Base-by-base conservation (phyloP, 192 early-diverging fungal species). In the Coemansia pectinata region DNA sequence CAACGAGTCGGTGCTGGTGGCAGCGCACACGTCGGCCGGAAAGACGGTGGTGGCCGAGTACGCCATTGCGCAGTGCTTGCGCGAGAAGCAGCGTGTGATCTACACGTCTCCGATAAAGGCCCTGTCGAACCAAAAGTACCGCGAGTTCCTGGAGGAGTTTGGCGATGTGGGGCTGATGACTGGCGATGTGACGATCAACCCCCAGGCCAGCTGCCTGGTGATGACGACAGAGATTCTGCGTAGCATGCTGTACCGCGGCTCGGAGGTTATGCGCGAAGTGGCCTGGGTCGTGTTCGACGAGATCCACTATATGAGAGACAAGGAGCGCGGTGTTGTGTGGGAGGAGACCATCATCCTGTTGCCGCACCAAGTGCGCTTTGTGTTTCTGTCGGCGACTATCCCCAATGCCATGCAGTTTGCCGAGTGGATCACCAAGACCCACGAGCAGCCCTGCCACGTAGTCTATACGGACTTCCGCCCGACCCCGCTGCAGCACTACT, bases 11-110 rank as follows among this genome's bases (percentile, higher is more conserved):
- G 96, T 99, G n/a, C 77, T 99, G 40, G 96, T 99, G 1, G 89
- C 92, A 48, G 97, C 97, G 0, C 97, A 99, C 62, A 99, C 97
- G 1, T 94, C 92, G 42, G 97, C 97, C 15, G 97, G 97, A 65
- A 99, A 99, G 75, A 99, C 97, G 0, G 97, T 99, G 3, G 93
- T 99, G 29, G 97, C 97, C n/a, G 97, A 99, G 74, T 99, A 98
- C 78, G 97, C 97, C 0, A 99, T 99, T 73, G 97, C 96, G 0
- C 91, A 92, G 41, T 87, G 89, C 71, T 74, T 98, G 78, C 87
- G 86, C 38, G 81, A 91, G 66, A 97, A 96, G 81, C 95, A 97
- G 81, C 86, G 95, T 15, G 97, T 97, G 29, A 96, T 98, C 67
- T 98, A 98, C 67, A 98, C 97, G 21, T 91, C 88, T 73, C 97